Base-by-base conservation (phyloP, 1,284 basidiomycete species). In the Anthracocystis walkeri region DNA sequence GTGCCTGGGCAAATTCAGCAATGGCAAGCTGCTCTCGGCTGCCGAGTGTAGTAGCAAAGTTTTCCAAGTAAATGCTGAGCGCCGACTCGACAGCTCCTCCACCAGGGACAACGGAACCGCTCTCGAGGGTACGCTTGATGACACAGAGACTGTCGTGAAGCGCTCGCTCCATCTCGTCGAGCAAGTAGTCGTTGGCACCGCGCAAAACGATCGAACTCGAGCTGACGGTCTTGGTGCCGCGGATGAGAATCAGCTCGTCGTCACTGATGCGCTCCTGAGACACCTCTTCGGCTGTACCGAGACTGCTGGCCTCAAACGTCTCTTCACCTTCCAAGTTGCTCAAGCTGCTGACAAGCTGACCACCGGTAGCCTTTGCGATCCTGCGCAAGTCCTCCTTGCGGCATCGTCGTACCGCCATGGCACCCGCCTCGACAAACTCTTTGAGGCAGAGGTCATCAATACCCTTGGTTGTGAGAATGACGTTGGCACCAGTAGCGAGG, bases 121-220 rank as follows among this genome's bases (percentile, higher is more conserved):
- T 95, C 88, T 99, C 97, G 57, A 99, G 88, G 3, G 97, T 99
- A 64, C 97, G 90, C 88, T 99, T 99, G 87, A 99, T 93, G 80
- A 98, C 90, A 45, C 92, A 95, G 62, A 99, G 87, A 0, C 93
- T 93, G 86, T 99, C 97, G 85, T 99, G 97, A 78, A 99, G 87
- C 0, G 94, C 91, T 38, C 97, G 89, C 87, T 99, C 97, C 97
- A 99, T 99, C 88, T 99, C 97, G 86, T 99, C 97, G 76, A 99
- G 88, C 92, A 99, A 94, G 86, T 97, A 99, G 87, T 99, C 97
- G 87, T 99, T 99, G 42, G 97, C 97, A 62, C 97, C 97, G 65
- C 97, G 90, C 70, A 99, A 88, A 66, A 99, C 90, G 84, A 99
- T 93, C 42, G 95, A 97, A 25, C 93, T 89, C 21, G 94, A 95